phyloP scores from a whole-genome alignment of 2,329 filamentous ascomycete genomes.

The Colletotrichum sp. region DNA sequence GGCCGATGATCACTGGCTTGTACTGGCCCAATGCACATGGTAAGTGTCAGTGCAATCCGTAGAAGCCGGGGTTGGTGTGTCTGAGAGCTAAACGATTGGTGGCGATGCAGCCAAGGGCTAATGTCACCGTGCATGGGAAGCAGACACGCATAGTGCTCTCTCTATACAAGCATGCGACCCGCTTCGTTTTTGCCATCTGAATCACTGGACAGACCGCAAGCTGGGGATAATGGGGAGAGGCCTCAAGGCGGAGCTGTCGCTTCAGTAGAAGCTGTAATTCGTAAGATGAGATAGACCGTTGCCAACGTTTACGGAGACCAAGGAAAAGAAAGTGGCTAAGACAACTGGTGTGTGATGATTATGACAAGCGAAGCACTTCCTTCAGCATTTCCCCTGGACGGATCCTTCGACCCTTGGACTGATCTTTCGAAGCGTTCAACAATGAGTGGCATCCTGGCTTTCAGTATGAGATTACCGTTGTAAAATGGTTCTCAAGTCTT shows the following conservation, averaged over 20 bases:
- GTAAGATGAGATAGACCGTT: neutral
- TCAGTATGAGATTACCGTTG: neutral
- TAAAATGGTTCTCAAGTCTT: too few species aligned
- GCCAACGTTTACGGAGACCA: neutral
- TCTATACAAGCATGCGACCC: neutral
- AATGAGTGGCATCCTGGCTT: neutral
- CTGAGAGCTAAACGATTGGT: neutral
- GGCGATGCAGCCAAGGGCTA: neutral
- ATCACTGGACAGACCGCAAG: neutral
- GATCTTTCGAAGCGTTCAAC: neutral
- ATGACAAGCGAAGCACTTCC: neutral
- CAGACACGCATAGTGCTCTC: neutral
- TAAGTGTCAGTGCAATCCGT: neutral
- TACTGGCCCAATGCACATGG: neutral
- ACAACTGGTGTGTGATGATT: neutral
- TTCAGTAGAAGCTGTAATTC: neutral
- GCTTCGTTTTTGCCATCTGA: neutral
- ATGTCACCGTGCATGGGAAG: neutral
- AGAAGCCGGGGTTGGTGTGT: neutral
- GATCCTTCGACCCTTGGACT: neutral
- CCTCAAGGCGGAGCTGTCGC: neutral
- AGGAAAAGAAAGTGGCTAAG: neutral
- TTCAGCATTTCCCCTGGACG: neutral
- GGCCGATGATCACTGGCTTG: neutral
- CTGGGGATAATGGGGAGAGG: neutral